Evolutionary conservation across 2,329 filamentous ascomycete species (phyloP), one percentile per base, ranked within the genome.

Genomic region (Diplocarpon rosae): DNA sequence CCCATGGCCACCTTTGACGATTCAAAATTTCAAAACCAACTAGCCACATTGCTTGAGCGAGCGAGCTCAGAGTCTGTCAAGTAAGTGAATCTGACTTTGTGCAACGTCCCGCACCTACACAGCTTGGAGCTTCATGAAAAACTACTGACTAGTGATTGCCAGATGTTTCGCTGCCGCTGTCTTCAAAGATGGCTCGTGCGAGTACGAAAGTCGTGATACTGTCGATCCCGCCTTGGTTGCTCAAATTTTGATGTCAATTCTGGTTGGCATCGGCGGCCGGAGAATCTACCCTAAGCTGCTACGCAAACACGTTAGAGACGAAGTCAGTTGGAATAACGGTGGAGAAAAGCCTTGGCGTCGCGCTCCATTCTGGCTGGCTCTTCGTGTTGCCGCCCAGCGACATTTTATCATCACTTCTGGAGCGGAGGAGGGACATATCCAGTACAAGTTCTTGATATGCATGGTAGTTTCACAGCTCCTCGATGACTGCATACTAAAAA

Each of bases 291-390:
- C 69, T 0, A 51, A 61, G 0, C 17, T 65, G 0, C 56, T 82
- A 0, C 63, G 64, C 0, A 85, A 85, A 55, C 66, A 71, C 1
- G 69, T 83, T 0, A 67, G 75, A 0, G 81, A 85, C 39, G 78
- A 82, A 12, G 70, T 82, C 0, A 42, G 2, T 15, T 46, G 24
- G 30, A 68, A 66, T 0, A 55, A 69, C 0, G 82, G 1, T 63
- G 65, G 67, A 0, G 58, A 67, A 0, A 55, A 65, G 0, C 79
- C 79, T 0, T 85, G 80, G 80, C 67, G 80, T n/a, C 64, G 82
- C 29, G 71, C 70, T 1, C 69, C 80, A 0, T 69, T 73, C 40
- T 85, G 78, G 72, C 68, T 85, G 0, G 63, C 78, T 0, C 58
- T 84, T 3, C 73, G 78, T 0, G 77, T 85, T 1, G 66, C 68